phyloP scores from a whole-genome alignment of 306 rosid genomes.

The Hylodesmum podocarpum region DNA sequence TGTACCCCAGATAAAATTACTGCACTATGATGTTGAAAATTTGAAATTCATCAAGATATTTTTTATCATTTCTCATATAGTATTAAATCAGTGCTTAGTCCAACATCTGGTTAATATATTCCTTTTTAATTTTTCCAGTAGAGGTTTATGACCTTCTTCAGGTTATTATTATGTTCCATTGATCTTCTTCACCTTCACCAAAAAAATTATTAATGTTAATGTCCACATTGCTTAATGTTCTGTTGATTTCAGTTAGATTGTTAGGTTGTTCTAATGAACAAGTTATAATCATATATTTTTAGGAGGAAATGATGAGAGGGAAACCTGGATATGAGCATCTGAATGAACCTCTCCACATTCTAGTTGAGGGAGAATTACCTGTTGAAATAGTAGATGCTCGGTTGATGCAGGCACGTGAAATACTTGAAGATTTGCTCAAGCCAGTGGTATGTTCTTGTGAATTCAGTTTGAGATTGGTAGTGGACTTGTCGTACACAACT shows the following conservation, averaged over 20 bases:
- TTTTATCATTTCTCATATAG: not conserved
- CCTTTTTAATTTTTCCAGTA: not conserved
- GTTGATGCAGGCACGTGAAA: slow-evolving; percentile 77
- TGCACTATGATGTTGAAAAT: slow-evolving; percentile 1
- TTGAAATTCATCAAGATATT: not conserved
- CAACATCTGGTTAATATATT: not conserved
- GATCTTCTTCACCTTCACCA: too few species aligned
- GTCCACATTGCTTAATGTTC: slow-evolving; percentile 9
- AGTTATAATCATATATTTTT: slow-evolving; percentile 22
- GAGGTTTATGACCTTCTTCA: not conserved
- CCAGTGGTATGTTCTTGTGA: slow-evolving; percentile 58
- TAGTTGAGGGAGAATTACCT: slow-evolving; percentile 88
- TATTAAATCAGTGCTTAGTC: slow-evolving; percentile 12
- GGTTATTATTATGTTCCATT: not conserved
- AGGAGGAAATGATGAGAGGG: slow-evolving; percentile 97
- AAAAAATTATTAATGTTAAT: too few species aligned
- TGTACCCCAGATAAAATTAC: slow-evolving; percentile 5
- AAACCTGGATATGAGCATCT: slow-evolving; percentile 92
- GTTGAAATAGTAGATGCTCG: slow-evolving; percentile 87
- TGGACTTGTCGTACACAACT: not conserved
- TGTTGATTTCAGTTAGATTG: slow-evolving; percentile 16
- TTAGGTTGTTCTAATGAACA: not conserved
- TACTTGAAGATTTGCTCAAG: slow-evolving; percentile 77
- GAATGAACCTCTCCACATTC: slow-evolving; percentile 91
- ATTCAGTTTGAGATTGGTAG: slow-evolving; percentile 12